Percentiles rank a stretch among this genome's conserved stretches.
These are phyloP conservation scores for Curvularia sp. DNA, from an alignment of 2,329 filamentous ascomycete genomes.

Conservation along the genomic window DNA sequence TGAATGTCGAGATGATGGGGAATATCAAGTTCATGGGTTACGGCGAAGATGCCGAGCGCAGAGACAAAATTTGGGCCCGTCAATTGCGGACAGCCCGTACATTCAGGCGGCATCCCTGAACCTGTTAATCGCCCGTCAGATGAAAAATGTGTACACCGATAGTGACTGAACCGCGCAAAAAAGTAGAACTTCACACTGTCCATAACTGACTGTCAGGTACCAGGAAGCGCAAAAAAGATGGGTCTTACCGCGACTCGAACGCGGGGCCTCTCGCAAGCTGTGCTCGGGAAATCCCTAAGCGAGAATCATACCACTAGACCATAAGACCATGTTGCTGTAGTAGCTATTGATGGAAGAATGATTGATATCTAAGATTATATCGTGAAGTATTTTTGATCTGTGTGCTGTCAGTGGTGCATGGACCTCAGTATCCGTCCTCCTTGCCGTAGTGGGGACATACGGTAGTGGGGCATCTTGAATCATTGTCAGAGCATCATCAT, in stretches of 20 bases:
- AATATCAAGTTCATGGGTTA: too few relatives aligned
- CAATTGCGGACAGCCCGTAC: too few relatives aligned
- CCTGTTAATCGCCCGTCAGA: too few relatives aligned
- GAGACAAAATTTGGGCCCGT: too few relatives aligned
- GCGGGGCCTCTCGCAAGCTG: slow-evolving; percentile 47
- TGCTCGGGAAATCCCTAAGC: slow-evolving; percentile 62
- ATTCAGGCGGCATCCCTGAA: too few relatives aligned
- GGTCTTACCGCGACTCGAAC: slow-evolving; percentile 32
- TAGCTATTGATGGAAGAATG: slow-evolving; percentile 1
- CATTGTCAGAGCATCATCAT: neutral
- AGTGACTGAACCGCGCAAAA: neutral
- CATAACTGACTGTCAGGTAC: neutral
- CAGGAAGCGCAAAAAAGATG: slow-evolving; percentile 8
- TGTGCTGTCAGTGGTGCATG: too few relatives aligned
- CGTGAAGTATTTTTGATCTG: too few relatives aligned
- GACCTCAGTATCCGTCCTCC: too few relatives aligned
- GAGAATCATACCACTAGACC: slow-evolving; percentile 73
- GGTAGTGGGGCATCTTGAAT: neutral
- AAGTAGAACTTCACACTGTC: neutral
- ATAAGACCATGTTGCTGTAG: slow-evolving; percentile 1
- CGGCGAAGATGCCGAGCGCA: too few relatives aligned
- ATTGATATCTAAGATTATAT: rapidly evolving
- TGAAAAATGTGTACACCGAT: too few relatives aligned
- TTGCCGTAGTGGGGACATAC: too few relatives aligned
- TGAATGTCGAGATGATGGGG: too few relatives aligned